phyloP scores from a whole-genome alignment of 768 basidiomycete genomes.

The Saitozyma sp. region DNA sequence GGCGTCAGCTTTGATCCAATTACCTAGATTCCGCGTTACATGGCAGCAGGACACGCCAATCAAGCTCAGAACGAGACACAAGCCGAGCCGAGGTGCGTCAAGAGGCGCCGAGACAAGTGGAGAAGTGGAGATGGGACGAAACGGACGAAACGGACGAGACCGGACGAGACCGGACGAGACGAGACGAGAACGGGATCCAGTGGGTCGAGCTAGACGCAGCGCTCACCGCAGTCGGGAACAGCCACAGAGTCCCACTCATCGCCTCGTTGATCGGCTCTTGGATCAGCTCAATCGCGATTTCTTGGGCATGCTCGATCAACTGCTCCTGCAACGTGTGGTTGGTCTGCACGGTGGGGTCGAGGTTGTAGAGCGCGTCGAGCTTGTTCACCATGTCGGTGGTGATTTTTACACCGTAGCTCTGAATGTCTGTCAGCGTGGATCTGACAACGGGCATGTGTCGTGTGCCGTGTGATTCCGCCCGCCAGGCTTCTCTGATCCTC shows the following conservation, averaged over 20 bases:
- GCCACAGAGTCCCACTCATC: constrained; percentile 37
- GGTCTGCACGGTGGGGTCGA: constrained; percentile 21
- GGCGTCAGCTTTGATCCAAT: no score
- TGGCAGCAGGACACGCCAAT: no score
- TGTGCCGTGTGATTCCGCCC: neutral
- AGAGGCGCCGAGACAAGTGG: no score
- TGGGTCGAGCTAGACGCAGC: no score
- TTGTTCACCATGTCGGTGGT: constrained; percentile 12
- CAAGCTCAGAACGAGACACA: no score
- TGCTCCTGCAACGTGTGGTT: constrained; percentile 5
- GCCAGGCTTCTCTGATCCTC: neutral
- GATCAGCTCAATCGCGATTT: constrained; percentile 19
- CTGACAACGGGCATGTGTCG: constrained; percentile 2
- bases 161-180: no score
- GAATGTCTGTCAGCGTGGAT: constrained; percentile 1
- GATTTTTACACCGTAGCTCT: constrained; percentile 38
- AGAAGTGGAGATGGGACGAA: no score
- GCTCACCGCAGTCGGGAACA: constrained; percentile 39
- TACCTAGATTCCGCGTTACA: no score
- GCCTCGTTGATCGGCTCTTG: constrained; percentile 22
- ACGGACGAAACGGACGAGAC: no score
- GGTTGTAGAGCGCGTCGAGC: constrained; percentile 20
- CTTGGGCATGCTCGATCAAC: constrained; percentile 10
- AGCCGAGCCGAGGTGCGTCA: no score
- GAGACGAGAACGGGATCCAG: no score